These are phyloP conservation scores for Glaciozyma antarctica DNA, from an alignment of 768 basidiomycete genomes.

Conservation along the genomic window DNA sequence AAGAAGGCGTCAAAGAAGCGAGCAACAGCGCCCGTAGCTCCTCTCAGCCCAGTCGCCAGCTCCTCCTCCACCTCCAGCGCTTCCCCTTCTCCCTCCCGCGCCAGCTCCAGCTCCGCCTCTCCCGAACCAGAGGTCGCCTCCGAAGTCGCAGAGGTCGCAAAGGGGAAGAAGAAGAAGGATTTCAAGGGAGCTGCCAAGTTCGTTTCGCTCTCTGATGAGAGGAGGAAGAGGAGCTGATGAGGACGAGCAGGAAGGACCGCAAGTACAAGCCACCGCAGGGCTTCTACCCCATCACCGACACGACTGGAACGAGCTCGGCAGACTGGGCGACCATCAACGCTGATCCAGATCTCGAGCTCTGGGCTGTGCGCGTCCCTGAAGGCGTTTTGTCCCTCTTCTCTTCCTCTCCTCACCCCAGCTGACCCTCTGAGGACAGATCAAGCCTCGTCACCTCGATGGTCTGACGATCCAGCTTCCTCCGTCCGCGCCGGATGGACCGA, in stretches of 20 bases:
- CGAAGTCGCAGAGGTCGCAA: too few species aligned
- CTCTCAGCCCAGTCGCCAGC: neutral
- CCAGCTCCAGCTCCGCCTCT: constrained; percentile 4
- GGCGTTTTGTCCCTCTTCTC: constrained; percentile 13
- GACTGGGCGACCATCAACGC: constrained; percentile 24
- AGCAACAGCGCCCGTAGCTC: too few species aligned
- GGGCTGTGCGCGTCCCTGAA: constrained; percentile 23
- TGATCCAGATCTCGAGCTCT: constrained; percentile 23
- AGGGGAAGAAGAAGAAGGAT: neutral
- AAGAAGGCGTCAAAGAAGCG: constrained; percentile 13
- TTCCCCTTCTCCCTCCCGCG: constrained; percentile 7
- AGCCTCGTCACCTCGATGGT: constrained; percentile 24
- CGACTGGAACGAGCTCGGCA: neutral
- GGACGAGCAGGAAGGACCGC: neutral
- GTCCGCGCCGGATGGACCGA: neutral
- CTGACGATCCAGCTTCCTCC: constrained; percentile 13
- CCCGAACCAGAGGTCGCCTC: constrained; percentile 4
- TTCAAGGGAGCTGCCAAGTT: neutral
- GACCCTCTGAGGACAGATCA: constrained; percentile 5
- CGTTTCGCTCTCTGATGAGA: neutral
- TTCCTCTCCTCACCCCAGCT: neutral
- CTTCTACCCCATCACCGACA: constrained; percentile 5
- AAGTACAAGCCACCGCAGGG: constrained; percentile 21
- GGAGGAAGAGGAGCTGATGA: neutral
- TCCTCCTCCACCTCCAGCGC: constrained; percentile 1